phyloP scores from a whole-genome alignment of 176 grass and related monocot species.

The Guadua angustifolia region DNA sequence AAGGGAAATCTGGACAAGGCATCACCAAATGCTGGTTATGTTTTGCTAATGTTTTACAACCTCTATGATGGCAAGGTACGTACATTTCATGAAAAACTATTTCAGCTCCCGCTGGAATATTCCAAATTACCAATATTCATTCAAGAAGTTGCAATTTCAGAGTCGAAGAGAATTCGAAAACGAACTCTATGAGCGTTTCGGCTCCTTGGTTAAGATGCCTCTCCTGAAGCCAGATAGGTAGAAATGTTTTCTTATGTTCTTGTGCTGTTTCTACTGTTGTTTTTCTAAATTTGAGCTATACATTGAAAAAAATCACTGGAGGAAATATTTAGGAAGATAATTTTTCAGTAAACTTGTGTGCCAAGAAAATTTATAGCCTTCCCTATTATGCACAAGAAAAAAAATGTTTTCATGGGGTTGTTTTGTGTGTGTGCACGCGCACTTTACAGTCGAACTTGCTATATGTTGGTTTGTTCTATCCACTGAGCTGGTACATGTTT shows the following conservation, averaged over 20 bases:
- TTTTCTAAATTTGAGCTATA: not conserved
- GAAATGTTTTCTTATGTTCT: not conserved
- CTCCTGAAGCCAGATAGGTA: constrained; percentile 91
- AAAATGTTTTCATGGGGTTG: not conserved
- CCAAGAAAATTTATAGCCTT: not conserved
- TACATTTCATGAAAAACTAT: constrained; percentile 25
- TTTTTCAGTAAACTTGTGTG: not conserved
- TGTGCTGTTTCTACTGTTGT: not conserved
- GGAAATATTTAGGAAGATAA: not conserved
- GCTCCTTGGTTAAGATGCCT: constrained; percentile 94
- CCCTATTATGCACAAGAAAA: constrained; percentile 20
- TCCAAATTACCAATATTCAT: constrained; percentile 21
- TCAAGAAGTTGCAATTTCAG: constrained; percentile 57
- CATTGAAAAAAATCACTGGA: not conserved
- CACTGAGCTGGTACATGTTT: constrained; percentile 17
- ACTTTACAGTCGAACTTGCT: not conserved
- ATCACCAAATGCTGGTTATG: constrained; percentile 85
- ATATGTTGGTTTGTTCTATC: constrained; percentile 15
- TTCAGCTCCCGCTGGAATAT: constrained; percentile 37
- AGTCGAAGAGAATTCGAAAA: constrained; percentile 79
- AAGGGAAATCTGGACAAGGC: constrained; percentile 86
- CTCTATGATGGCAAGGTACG: constrained; percentile 96
- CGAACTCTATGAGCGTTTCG: constrained; percentile 90
- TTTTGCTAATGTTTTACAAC: constrained; percentile 98
- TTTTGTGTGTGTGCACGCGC: not conserved